phyloP scores from a whole-genome alignment of 2,329 filamentous ascomycete species.

The Cytospora schulzeri region DNA sequence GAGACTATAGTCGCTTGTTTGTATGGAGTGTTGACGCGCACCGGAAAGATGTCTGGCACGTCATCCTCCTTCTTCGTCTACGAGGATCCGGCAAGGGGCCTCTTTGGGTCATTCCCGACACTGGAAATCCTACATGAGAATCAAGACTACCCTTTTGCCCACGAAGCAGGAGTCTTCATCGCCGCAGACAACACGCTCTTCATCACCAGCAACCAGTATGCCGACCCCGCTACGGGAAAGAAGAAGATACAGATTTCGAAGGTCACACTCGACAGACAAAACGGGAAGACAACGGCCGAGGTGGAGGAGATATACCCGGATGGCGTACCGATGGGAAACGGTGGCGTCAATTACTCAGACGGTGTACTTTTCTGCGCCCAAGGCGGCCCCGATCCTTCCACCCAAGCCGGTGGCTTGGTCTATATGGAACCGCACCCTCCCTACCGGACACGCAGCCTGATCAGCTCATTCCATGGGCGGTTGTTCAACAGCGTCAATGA shows the following conservation, averaged over 20 bases:
- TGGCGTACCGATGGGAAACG: slow-evolving; percentile 49
- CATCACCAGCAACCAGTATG: slow-evolving; percentile 40
- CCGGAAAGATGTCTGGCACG: neutral
- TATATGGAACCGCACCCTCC: slow-evolving; percentile 39
- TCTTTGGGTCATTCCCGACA: slow-evolving; percentile 40
- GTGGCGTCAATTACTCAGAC: slow-evolving; percentile 49
- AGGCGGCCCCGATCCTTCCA: slow-evolving; percentile 33
- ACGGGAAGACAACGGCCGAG: slow-evolving; percentile 11
- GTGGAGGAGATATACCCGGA: slow-evolving; percentile 39
- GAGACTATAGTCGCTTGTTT: neutral
- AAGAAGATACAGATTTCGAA: slow-evolving; percentile 37
- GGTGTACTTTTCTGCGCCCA: slow-evolving; percentile 48
- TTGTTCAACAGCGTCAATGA: slow-evolving; percentile 54
- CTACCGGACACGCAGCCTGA: slow-evolving; percentile 34
- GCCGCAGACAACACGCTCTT: slow-evolving; percentile 26
- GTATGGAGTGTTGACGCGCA: too few species aligned
- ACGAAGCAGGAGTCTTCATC: slow-evolving; percentile 43
- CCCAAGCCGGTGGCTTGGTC: slow-evolving; percentile 35
- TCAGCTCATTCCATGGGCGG: slow-evolving; percentile 46
- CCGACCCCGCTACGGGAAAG: slow-evolving; percentile 29
- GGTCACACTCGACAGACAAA: slow-evolving; percentile 29
- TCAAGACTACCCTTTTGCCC: slow-evolving; percentile 47
- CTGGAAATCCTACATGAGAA: slow-evolving; percentile 43
- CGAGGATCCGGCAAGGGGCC: slow-evolving; percentile 20
- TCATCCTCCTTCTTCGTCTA: slow-evolving; percentile 15